phyloP scores from a whole-genome alignment of 2,329 filamentous ascomycete genomes.

The Coniochaeta sp. region DNA sequence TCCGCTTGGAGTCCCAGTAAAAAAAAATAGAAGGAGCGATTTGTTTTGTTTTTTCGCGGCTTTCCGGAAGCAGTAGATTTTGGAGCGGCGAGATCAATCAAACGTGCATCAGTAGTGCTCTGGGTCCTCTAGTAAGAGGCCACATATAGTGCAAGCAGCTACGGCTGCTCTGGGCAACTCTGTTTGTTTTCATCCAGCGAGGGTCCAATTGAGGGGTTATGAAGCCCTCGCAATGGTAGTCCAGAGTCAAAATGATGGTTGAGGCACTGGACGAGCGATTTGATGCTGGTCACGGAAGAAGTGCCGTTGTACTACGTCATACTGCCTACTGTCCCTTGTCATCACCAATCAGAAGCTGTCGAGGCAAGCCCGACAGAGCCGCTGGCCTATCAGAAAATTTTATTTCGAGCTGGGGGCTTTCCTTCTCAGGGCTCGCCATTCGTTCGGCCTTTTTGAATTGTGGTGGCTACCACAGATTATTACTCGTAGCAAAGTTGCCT shows the following conservation, averaged over 20 bases:
- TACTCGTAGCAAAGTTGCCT: not conserved
- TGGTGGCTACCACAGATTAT: not conserved
- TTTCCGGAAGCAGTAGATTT: not conserved
- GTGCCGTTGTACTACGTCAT: conserved; percentile 1
- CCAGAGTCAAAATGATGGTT: not conserved
- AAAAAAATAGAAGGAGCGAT: not conserved
- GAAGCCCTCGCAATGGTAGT: not conserved
- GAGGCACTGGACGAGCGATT: not conserved
- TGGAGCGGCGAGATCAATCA: not conserved
- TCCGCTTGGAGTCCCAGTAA: not conserved
- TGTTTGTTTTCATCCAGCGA: not conserved
- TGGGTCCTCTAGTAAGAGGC: not conserved
- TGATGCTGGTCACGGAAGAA: not conserved
- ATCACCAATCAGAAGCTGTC: not conserved
- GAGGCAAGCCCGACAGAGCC: not conserved
- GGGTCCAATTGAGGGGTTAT: not conserved
- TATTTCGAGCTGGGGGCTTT: not conserved
- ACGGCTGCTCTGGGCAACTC: not conserved
- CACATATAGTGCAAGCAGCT: not conserved
- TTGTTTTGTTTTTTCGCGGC: not conserved
- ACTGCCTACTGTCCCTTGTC: not conserved
- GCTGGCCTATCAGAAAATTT: conserved; percentile 4
- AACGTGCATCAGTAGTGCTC: not conserved
- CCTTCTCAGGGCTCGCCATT: not conserved
- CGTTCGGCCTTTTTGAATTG: not conserved